These are phyloP conservation scores for Mycena galopus DNA, from an alignment of 768 basidiomycete genomes.

Conservation along the genomic window DNA sequence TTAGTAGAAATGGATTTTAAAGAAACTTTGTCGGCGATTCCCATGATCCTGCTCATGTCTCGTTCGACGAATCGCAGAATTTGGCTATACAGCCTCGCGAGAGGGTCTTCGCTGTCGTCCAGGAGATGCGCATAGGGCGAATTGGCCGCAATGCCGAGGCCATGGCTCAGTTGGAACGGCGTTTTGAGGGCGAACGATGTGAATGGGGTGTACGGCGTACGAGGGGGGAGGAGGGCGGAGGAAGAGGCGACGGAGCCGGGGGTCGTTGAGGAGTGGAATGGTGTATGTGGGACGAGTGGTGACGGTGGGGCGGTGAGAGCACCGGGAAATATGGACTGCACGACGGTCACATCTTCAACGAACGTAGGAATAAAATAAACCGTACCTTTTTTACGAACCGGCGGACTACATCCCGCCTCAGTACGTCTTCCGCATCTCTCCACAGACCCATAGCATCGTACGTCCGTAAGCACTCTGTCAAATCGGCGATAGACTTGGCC, in stretches of 20 bases:
- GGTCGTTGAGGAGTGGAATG: constrained; percentile 59
- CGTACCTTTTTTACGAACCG: constrained; percentile 83
- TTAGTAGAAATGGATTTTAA: constrained; percentile 56
- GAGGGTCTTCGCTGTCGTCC: constrained; percentile 74
- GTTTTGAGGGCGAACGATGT: constrained; percentile 68
- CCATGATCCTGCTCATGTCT: constrained; percentile 81
- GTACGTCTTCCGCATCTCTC: constrained; percentile 90
- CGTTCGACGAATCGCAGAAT: constrained; percentile 85
- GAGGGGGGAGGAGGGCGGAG: constrained; percentile 48
- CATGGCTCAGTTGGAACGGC: constrained; percentile 58
- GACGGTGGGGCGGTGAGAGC: constrained; percentile 78
- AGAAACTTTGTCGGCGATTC: constrained; percentile 77
- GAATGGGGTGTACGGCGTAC: constrained; percentile 66
- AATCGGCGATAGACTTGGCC: constrained; percentile 70
- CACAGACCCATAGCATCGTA: constrained; percentile 87
- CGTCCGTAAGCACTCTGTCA: constrained; percentile 83
- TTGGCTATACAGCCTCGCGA: constrained; percentile 85
- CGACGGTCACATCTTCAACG: not conserved
- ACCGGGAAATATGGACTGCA: constrained; percentile 80
- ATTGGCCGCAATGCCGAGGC: constrained; percentile 42
- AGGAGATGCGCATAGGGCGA: constrained; percentile 64
- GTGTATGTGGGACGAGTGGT: constrained; percentile 83
- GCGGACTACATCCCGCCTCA: constrained; percentile 78
- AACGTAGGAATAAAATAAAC: not conserved
- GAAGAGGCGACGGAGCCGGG: constrained; percentile 43